Conservation (phyloP, 768 basidiomycete species). For the Myochromella boudieri region DNA sequence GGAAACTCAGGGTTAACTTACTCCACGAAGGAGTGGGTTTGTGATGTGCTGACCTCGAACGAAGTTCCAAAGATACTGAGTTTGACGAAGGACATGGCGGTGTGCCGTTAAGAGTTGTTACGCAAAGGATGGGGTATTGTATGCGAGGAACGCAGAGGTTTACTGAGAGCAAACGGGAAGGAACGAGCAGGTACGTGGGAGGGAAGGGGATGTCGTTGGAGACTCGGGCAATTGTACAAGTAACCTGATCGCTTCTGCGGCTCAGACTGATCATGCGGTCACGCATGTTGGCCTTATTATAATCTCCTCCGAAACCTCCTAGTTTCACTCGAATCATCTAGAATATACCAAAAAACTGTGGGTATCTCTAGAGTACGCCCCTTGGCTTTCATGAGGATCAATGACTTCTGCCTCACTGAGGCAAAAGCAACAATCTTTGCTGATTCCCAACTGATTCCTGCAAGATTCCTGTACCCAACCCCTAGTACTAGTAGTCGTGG, state of each 20-base stretch:
- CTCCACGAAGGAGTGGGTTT: constrained; percentile 13
- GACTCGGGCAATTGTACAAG: constrained; percentile 1
- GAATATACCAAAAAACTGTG: too few species aligned
- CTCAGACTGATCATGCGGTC: constrained; percentile 1
- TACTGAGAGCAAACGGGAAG: not conserved
- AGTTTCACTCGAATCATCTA: not conserved
- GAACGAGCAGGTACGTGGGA: constrained; percentile 12
- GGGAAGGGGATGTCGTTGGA: constrained; percentile 21
- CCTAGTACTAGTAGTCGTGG: too few species aligned
- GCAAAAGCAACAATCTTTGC: too few species aligned
- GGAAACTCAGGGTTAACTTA: constrained; percentile 16
- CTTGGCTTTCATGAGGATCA: too few species aligned
- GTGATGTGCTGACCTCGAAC: constrained; percentile 65
- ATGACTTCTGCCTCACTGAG: too few species aligned
- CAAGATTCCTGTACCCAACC: too few species aligned
- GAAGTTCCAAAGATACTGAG: constrained; percentile 98
- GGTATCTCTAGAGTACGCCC: too few species aligned
- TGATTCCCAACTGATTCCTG: too few species aligned
- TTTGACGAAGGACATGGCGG: constrained; percentile 89
- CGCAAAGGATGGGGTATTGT: not conserved
- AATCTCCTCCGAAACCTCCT: not conserved
- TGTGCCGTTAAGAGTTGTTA: not conserved
- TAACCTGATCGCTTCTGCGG: constrained; percentile 7
- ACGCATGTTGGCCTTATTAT: too few species aligned
- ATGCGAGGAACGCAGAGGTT: not conserved